Evolutionary conservation across 768 basidiomycete species (phyloP), one percentile per base, ranked within the genome.

Genomic region (Saitozyma sp.): DNA sequence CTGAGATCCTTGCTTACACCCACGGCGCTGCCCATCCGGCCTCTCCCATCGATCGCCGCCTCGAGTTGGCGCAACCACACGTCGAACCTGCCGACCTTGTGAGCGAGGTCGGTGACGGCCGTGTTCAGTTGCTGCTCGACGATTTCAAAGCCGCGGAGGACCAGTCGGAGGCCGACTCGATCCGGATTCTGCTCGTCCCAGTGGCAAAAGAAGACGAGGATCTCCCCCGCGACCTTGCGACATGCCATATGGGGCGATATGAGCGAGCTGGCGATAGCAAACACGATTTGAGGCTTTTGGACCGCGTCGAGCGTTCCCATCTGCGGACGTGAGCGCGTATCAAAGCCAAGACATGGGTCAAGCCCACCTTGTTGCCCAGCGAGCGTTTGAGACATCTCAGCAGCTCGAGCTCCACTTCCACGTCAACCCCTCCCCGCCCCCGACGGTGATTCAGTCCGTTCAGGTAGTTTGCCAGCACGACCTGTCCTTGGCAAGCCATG

Each of bases 21-120:
- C 8, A 99, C 95, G 46, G 90, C 79, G 75, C 90, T 96, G 1
- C 95, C 95, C 91, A 97, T 93, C 77, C 88, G 89, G 1, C 95
- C 95, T 59, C 92, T 83, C 2, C 93, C 94, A 52, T 86, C 84
- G 16, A 97, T 83, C 3, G 86, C 86, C 37, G 81, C 80, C 67
- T 92, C 89, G 66, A 95, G 82, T 0, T 87, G 88, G 68, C 87
- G 88, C 75, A 98, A 90, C 94, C 92, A 98, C 70, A 86, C 92
- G 64, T 87, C 87, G 76, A 91, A 98, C 38, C 72, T 66, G 76
- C 71, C 73, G 38, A 72, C 75, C 60, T 73, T 72, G 40, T 68
- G 60, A 5, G 65, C 46, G n/a, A 70, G 39, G 41, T 72, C 69
- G 8, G 58, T 58, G 19, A 69, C 65, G 50, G 56, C 59, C 7